Base-by-base conservation (phyloP, 805 yeast genomes). In the Yamadazyma nakazawae region DNA sequence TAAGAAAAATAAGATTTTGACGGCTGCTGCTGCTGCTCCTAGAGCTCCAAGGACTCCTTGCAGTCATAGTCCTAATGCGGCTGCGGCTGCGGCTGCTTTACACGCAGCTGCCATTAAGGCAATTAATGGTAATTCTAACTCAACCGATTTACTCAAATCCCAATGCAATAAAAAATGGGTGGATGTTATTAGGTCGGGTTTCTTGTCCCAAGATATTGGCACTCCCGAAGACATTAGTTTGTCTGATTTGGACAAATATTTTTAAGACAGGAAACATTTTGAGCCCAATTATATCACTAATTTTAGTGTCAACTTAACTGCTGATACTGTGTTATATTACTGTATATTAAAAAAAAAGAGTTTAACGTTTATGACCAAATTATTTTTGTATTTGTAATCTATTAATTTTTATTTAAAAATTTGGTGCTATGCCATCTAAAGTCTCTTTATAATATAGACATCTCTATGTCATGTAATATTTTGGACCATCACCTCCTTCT, bases 401-500 rank as follows among this genome's bases (percentile, higher is more conserved):
- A 34, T 34, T 34, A 34, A 34, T 34, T 38, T 12, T 38, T 12
- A 13, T 21, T 24, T 7, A 3, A 18, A 21, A 21, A 12, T 28
- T 10, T 5, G n/a, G 32, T 12, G 32, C 32, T 28, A 28, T 28
- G 32, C 9, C 32, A 28, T 13, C 24, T 21, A 7, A 32, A 32
- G 16, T 13, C 35, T 17, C 35, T 32, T 31, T 18, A 26, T 35
- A 14, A 25, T 28, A 14, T 24, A 41, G 24, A 26, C 2, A 14
- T 13, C 16, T 9, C 31, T 45, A 84, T 6, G 96, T 84, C 84
- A 88, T 80, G 64, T 84, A 84, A 64, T 94, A 94, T 66, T 94
- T 94, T 47, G 99, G 99, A 12, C 99, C 99, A 64, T 87, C 99
- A 26, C 98, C 97, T 51, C 99, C 98, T 72, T 94, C 98, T 7